Evolutionary conservation across 148 eudicot species (phyloP), one percentile per base, ranked within the genome.

Genomic region (Euryodendron excelsum): DNA sequence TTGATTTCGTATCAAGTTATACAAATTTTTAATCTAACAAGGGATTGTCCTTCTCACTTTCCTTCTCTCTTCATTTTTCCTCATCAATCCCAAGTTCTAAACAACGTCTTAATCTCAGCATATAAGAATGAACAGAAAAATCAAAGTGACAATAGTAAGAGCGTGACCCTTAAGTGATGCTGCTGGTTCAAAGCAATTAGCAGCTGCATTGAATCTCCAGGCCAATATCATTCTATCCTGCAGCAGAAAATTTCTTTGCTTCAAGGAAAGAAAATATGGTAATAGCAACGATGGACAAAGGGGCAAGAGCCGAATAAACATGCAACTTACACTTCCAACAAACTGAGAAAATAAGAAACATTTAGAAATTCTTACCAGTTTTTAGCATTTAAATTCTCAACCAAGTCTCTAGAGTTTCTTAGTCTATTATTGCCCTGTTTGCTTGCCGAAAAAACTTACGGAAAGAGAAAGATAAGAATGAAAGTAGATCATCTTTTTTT

Each of bases 201-300:
- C 76, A 20, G 86, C 82, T 14, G 89, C 86, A 87, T 92, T 96
- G 75, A 86, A 93, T 86, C 88, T 96, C 99, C 99, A 96, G 0
- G 91, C 99, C 86, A 96, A 82, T 80, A 96, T 92, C 15, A 82
- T 77, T 74, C 98, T 98, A 63, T 96, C 98, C 99, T 96, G 87
- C 79, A 82, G 45, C 55, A 79, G 25, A 66, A 56, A 13, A 39
- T 37, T 14, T 45, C 28, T 7, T 44, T 4, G 20, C 58, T 15
- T n/a, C 7, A 39, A 56, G 48, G 52, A 56, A n/a, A 2, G 2
- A 55, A 61, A 72, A 13, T 39, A 76, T 75, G 30, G 7, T 2
- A 74, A 72, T 74, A 70, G 17, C 33, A 67, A 27, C 69, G 74
- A 45, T 15, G 25, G 37, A 71, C 27, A 53, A 53, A 52, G 48